These are phyloP conservation scores for Leucocoprinus birnbaumii DNA, from an alignment of 768 basidiomycete species.

Conservation along the genomic window DNA sequence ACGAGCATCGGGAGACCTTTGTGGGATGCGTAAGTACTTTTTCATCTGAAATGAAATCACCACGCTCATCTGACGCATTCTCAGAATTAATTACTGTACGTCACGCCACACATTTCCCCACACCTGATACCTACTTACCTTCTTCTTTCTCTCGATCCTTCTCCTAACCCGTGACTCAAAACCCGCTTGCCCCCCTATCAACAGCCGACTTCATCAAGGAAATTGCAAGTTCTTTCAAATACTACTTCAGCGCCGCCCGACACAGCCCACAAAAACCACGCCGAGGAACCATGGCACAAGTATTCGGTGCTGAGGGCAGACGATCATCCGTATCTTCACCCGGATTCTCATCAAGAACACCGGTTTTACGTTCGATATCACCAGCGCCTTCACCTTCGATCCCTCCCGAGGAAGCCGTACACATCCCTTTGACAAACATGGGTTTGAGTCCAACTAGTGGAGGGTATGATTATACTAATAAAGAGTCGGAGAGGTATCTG, in stretches of 20 bases:
- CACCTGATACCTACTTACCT: background rate
- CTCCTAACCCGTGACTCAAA: background rate
- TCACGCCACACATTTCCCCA: background rate
- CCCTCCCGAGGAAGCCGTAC: background rate
- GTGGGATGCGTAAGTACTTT: conserved; percentile 56
- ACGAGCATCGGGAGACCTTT: conserved; percentile 70
- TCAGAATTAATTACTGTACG: conserved; percentile 30
- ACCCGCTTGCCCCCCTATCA: background rate
- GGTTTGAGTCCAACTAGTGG: background rate
- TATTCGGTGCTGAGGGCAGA: conserved; percentile 29
- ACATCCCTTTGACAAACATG: conserved; percentile 1
- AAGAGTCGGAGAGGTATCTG: background rate
- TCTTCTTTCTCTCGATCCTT: background rate
- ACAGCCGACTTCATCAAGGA: conserved; percentile 67
- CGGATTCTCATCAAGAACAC: background rate
- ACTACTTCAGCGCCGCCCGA: conserved; percentile 35
- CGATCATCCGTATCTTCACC: background rate
- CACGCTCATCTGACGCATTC: background rate
- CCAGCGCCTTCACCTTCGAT: background rate
- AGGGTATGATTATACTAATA: background rate
- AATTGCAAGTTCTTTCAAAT: conserved; percentile 59
- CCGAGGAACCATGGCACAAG: conserved; percentile 30
- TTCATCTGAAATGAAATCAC: background rate
- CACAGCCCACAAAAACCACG: conserved; percentile 5
- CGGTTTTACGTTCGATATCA: background rate